A percentile compares a stretch with the other conserved stretches of the same genome.
These are phyloP conservation scores for Boletellus ananiceps DNA, from an alignment of 768 basidiomycete genomes.

Conservation along the genomic window DNA sequence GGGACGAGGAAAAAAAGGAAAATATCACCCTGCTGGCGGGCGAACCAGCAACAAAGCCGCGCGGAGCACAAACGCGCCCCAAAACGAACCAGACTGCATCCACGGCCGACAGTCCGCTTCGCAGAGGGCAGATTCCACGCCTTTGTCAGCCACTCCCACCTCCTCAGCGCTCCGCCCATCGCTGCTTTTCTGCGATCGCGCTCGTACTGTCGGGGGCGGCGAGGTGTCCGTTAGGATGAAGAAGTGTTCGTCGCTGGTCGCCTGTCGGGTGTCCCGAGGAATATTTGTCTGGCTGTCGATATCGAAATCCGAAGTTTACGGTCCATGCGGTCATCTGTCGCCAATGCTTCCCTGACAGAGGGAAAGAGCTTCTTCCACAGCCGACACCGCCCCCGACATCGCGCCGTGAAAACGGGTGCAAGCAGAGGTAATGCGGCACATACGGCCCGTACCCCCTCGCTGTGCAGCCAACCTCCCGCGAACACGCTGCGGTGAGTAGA, in stretches of 20 bases:
- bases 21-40: constrained; percentile 4
- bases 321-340: neutral
- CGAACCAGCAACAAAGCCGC: constrained; percentile 19
- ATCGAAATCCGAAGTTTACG: neutral
- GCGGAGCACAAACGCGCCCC: constrained; percentile 6
- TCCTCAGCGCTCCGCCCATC: neutral
- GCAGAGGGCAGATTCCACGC: neutral
- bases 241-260: constrained; percentile 2
- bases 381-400: neutral
- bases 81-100: constrained; percentile 6
- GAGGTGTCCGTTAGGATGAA: neutral
- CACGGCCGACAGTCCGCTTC: constrained; percentile 5
- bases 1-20: constrained; percentile 6
- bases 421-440: too few relatives aligned
- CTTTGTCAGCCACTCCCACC: constrained; percentile 2
- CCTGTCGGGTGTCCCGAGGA: neutral
- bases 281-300: neutral
- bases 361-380: neutral
- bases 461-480: neutral
- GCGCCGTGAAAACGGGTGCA: neutral
- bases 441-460: neutral
- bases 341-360: neutral
- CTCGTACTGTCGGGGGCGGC: neutral
- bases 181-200: neutral
- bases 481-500: neutral